These are phyloP conservation scores for Penicillium canescens DNA, from an alignment of 495 filamentous ascomycete genomes.

Conservation along the genomic window DNA sequence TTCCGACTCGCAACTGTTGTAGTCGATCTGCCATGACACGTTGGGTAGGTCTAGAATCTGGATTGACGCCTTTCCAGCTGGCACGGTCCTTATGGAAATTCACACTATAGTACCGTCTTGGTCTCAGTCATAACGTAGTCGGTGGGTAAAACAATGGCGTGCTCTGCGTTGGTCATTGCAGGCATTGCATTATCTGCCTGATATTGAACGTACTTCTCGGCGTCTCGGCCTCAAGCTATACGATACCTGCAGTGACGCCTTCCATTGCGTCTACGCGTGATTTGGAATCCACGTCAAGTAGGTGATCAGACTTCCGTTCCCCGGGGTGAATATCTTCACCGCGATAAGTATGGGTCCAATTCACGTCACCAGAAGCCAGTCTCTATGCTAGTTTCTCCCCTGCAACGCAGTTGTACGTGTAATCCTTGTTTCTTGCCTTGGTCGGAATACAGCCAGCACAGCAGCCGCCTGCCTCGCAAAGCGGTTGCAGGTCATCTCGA, in stretches of 20 bases:
- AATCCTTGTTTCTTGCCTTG: constrained; percentile 5
- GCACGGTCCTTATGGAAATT: not conserved
- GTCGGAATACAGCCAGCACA: constrained; percentile 10
- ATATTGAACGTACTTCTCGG: not conserved
- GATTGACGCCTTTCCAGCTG: not conserved
- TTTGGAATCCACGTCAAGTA: too few relatives aligned
- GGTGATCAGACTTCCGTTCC: too few relatives aligned
- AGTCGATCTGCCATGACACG: not conserved
- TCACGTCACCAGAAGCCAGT: not conserved
- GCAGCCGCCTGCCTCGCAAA: constrained; percentile 1
- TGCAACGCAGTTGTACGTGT: not conserved
- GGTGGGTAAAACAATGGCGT: not conserved
- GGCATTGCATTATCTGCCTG: not conserved
- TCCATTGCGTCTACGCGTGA: too few relatives aligned
- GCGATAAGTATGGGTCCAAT: not conserved
- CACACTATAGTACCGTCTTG: not conserved
- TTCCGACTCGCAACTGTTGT: not conserved
- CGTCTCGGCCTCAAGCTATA: not conserved
- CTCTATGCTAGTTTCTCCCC: not conserved
- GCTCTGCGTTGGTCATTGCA: not conserved
- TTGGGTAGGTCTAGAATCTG: not conserved
- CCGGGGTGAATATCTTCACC: too few relatives aligned
- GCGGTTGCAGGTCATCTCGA: constrained; percentile 3
- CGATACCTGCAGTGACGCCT: too few relatives aligned
- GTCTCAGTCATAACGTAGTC: not conserved